These are phyloP conservation scores for Candida freyschussii DNA, from an alignment of 1,139 yeast species.

Conservation along the genomic window DNA sequence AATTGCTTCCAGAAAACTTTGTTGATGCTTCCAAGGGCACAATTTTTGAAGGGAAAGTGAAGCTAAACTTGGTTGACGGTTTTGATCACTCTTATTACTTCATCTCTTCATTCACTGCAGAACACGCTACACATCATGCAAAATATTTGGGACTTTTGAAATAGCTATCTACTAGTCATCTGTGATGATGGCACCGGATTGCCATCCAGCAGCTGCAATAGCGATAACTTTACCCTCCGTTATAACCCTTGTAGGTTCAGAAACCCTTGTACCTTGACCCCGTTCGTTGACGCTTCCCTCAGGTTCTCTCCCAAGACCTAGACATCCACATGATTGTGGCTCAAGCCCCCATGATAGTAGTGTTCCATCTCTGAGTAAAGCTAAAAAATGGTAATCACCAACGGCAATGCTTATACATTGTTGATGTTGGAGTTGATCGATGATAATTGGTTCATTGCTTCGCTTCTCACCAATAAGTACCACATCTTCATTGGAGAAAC, in stretches of 20 bases:
- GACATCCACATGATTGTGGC: conserved; percentile 57
- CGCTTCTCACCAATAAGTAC: conserved; percentile 41
- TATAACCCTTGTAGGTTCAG: conserved; percentile 40
- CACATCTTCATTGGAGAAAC: conserved; percentile 47
- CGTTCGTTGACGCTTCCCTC: conserved; percentile 27
- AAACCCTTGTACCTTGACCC: conserved; percentile 37
- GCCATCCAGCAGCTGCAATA: conserved; percentile 80
- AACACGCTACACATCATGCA: conserved; percentile 86
- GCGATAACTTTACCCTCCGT: conserved; percentile 36
- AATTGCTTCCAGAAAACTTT: conserved; percentile 74
- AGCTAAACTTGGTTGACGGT: conserved; percentile 66
- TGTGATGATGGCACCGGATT: conserved; percentile 53
- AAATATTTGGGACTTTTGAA: conserved; percentile 55
- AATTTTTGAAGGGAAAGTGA: conserved; percentile 55
- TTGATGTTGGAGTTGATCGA: conserved; percentile 40
- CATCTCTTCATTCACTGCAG: conserved; percentile 73
- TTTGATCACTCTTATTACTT: conserved; percentile 92
- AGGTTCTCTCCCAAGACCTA: conserved; percentile 54
- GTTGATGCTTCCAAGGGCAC: conserved; percentile 59
- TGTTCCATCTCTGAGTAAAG: conserved; percentile 54
- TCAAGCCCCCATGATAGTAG: conserved; percentile 72
- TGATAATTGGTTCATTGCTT: conserved; percentile 18
- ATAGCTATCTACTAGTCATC: conserved; percentile 13
- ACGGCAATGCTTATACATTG: conserved; percentile 54
- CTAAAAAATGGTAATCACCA: conserved; percentile 73